Conservation (phyloP, 768 basidiomycete species). For the Leccinum boreale region DNA sequence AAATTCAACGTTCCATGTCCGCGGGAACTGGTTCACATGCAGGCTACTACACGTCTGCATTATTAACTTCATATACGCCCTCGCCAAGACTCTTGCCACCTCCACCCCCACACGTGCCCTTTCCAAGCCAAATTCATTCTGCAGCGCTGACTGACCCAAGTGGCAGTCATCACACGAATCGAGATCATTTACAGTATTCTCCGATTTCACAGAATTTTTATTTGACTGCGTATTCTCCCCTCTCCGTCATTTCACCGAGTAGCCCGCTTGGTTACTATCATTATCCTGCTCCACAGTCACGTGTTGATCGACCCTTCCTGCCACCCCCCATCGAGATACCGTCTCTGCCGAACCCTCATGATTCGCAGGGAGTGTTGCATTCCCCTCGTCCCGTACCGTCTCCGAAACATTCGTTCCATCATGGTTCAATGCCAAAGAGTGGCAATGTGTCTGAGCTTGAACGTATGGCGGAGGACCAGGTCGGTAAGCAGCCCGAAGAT, state of each 20-base stretch:
- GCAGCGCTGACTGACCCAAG: conserved; percentile 11
- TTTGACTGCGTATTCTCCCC: conserved; percentile 52
- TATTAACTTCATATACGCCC: conserved; percentile 29
- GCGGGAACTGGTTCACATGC: conserved; percentile 37
- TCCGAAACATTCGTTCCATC: conserved; percentile 51
- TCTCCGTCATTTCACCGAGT: conserved; percentile 48
- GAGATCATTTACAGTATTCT: conserved; percentile 58
- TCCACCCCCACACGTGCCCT: conserved; percentile 26
- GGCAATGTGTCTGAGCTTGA: conserved; percentile 64
- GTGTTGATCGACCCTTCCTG: conserved; percentile 6
- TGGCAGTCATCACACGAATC: conserved; percentile 28
- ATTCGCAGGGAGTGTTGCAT: conserved; percentile 40
- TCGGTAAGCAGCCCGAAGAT: conserved; percentile 30
- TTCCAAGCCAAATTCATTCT: conserved; percentile 13
- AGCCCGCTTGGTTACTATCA: not conserved
- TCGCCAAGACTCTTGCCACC: conserved; percentile 27
- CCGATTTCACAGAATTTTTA: conserved; percentile 59
- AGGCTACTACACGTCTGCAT: conserved; percentile 34
- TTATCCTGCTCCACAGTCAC: conserved; percentile 38
- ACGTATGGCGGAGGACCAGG: conserved; percentile 66
- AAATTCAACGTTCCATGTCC: conserved; percentile 50
- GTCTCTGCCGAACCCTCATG: conserved; percentile 28
- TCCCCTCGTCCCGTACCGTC: conserved; percentile 71
- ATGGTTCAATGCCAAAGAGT: conserved; percentile 25
- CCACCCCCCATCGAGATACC: conserved; percentile 26